Conservation (phyloP, 2,329 filamentous ascomycete species). For the Beauveria sp. region DNA sequence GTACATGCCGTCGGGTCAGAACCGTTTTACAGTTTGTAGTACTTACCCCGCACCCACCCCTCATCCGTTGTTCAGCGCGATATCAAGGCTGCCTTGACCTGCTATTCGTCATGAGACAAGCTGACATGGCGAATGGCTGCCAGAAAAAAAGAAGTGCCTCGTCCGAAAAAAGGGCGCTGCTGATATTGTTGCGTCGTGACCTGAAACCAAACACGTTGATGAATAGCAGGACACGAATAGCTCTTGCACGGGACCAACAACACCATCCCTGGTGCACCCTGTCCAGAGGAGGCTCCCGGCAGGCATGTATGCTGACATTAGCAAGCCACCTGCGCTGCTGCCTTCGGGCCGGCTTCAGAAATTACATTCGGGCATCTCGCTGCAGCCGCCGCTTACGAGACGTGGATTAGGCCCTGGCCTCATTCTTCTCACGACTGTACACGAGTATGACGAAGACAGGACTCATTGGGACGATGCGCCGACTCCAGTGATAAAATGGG, state of each 20-base stretch:
- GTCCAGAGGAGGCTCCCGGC: not conserved
- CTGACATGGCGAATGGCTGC: no score
- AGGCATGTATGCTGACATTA: not conserved
- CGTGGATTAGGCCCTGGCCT: slow-evolving; percentile 27
- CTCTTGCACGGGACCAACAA: not conserved
- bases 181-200: not conserved
- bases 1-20: not conserved
- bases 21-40: not conserved
- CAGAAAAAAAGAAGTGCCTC: not conserved
- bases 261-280: not conserved
- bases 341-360: not conserved
- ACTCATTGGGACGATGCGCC: slow-evolving; percentile 9
- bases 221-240: not conserved
- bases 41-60: not conserved
- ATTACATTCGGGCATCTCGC: not conserved
- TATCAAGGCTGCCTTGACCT: not conserved
- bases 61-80: not conserved
- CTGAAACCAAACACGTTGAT: not conserved
- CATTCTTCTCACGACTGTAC: slow-evolving; percentile 17
- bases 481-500: slow-evolving; percentile 27
- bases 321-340: not conserved
- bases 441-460: not conserved
- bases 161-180: not conserved
- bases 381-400: slow-evolving; percentile 23
- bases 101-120: not conserved